Base-by-base conservation (phyloP, 805 yeast species). In the Cyberlindnera mrakii region DNA sequence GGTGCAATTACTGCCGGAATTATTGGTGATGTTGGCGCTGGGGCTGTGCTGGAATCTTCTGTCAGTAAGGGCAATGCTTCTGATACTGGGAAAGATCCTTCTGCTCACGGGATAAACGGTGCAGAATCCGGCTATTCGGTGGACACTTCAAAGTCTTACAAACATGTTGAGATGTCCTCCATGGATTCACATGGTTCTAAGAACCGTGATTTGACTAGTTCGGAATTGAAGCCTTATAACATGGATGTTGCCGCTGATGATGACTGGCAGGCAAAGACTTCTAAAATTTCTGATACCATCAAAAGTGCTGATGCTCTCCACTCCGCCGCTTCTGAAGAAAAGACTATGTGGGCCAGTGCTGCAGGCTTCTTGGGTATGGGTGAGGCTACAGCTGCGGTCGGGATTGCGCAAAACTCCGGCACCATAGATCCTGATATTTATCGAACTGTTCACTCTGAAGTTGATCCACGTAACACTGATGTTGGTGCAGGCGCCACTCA, bases 401-500 rank as follows among this genome's bases (percentile, higher is more conserved):
- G n/a, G 7, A 31, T 33, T n/a, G 16, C 27, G 14, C 35, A 31
- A 6, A 23, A 16, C 15, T 35, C 25, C 11, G 33, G 18, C 6
- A 29, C 35, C 36, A 33, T 23, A 17, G 52, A 42, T 5, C 13
- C 44, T 11, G 38, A 30, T 25, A 23, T 30, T 18, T 7, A 31
- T 20, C n/a, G 10, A 18, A 29, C 33, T 23, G 27, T 23, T 11
- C 27, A 23, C 11, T 23, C 27, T 23, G 27, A 23, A 23, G 11
- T 23, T 23, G 27, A 23, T 23, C 27, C 27, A 23, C 27, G 27
- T 18, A 40, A 41, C 43, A 33, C 43, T 23, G 53, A 41, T 18
- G n/a, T 29, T 32, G 53, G 50, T 1, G 27, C 10, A 16, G 55
- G 55, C 18, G 50, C 56, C 6, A 50, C 53, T 3, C 47, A 40